phyloP scores from a whole-genome alignment of 805 yeast species.

The Schizosaccharomyces cryophilus region DNA sequence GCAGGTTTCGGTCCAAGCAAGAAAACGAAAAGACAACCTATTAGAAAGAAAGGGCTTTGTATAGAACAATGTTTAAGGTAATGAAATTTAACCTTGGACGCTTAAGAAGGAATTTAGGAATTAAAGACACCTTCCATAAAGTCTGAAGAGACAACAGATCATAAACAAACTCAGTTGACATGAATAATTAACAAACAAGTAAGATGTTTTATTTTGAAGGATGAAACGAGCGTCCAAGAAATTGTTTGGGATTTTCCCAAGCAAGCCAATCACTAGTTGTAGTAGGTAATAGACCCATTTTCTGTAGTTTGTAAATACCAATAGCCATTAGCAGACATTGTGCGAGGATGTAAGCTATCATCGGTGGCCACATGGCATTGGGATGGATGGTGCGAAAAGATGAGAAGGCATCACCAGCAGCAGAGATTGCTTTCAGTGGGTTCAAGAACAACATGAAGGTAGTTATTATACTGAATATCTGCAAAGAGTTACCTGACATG shows the following conservation, averaged over 20 bases:
- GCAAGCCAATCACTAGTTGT: constrained; percentile 76
- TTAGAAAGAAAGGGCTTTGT: too few species aligned
- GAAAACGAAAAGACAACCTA: too few species aligned
- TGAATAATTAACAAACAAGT: too few species aligned
- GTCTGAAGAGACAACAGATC: too few species aligned
- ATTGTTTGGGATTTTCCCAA: constrained; percentile 28
- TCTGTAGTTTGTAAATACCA: constrained; percentile 64
- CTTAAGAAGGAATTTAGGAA: too few species aligned
- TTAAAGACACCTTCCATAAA: too few species aligned
- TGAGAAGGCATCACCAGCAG: constrained; percentile 19
- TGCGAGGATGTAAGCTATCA: constrained; percentile 23
- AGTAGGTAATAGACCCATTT: constrained; percentile 80
- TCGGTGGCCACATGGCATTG: constrained; percentile 17
- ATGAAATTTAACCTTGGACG: too few species aligned
- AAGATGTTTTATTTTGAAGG: not conserved
- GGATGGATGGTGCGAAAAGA: constrained; percentile 22
- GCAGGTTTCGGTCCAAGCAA: too few species aligned
- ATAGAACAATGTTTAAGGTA: too few species aligned
- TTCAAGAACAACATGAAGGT: constrained; percentile 58
- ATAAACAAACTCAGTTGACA: too few species aligned
- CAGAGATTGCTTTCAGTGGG: constrained; percentile 48
- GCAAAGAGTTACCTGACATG: constrained; percentile 77
- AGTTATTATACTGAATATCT: constrained; percentile 77
- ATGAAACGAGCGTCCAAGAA: not conserved
- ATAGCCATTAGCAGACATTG: constrained; percentile 35